Evolutionary conservation across 768 basidiomycete genomes (phyloP).

Genomic region (Suillus variegatus): DNA sequence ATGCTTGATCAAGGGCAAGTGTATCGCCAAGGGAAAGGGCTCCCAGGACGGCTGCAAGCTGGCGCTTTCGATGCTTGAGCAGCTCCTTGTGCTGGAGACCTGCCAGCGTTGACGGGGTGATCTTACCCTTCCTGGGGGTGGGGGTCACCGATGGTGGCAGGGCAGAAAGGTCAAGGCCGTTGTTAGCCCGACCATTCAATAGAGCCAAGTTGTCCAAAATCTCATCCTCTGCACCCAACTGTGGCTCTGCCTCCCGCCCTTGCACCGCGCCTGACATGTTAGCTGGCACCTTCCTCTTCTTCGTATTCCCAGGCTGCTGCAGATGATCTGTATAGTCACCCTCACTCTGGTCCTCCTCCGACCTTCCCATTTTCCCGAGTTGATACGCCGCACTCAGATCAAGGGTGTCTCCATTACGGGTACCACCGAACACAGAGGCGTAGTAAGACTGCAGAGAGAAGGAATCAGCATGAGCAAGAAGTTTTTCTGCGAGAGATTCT

Average conservation of each 20-base stretch:
- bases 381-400: constrained; percentile 30
- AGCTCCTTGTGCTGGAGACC: constrained; percentile 77
- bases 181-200: constrained; percentile 26
- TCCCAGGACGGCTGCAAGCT: constrained; percentile 70
- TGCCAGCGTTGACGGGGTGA: constrained; percentile 62
- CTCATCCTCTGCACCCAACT: constrained; percentile 47
- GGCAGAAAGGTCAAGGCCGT: constrained; percentile 22
- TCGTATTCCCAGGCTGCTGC: constrained; percentile 79
- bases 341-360: constrained; percentile 56
- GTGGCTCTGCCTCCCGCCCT: constrained; percentile 44
- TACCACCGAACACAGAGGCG: constrained; percentile 52
- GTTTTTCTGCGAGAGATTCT: constrained; percentile 56
- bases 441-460: constrained; percentile 66
- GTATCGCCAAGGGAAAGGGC: constrained; percentile 67
- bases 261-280: constrained; percentile 46
- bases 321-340: constrained; percentile 69
- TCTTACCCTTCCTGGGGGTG: constrained; percentile 40
- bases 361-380: constrained; percentile 29
- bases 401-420: constrained; percentile 15
- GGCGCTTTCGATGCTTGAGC: constrained; percentile 65
- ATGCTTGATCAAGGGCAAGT: constrained; percentile 75
- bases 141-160: constrained; percentile 23
- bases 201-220: constrained; percentile 27
- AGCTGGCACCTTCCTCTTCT: constrained; percentile 85
- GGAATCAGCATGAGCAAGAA: constrained; percentile 56